Evolutionary conservation across 2,329 filamentous ascomycete genomes (phyloP), one percentile per base, ranked within the genome.

Genomic region (Truncatella angustata): DNA sequence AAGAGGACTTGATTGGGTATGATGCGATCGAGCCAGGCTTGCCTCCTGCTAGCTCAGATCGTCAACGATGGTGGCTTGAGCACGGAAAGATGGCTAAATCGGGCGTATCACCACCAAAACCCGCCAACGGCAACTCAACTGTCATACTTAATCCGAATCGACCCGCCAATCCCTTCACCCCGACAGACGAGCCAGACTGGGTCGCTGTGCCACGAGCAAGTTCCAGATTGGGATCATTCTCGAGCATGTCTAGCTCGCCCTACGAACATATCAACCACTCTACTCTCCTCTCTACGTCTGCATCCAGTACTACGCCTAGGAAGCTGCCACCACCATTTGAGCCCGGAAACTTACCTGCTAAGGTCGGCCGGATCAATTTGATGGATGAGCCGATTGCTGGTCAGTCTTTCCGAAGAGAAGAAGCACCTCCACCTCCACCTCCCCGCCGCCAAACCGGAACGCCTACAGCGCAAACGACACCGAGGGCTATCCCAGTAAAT

Each of bases 131-230:
- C 2, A 64, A 61, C 48, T 73, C 76, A 7, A 76, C 80, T 10
- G 78, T 84, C 60, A 73, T 84, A 2, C 79, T 90, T 20, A 97
- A 96, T 66, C 83, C 87, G 1, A 79, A 83, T 28, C 82, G 90
- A 44, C 82, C 84, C 11, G 83, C 88, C 1, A 97, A 97, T 62
- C 94, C 94, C 0, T 97, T 95, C 67, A 80, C 79, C 1, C 75
- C 80, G 1, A 85, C 81, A 2, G 79, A 86, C 28, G 90, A 96
- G 67, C 82, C 87, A 9, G 92, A 97, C 63, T 97, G 94, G 94
- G 84, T 96, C 37, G 79, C 79, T 3, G 75, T 87, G 5, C 78
- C 82, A 20, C 73, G 81, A 28, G 72, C 77, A 3, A 73, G 76
- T 37, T 81, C 80, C 14, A 75, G 78, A 34, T 67, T 80, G 26